A percentile compares a stretch with the other conserved stretches of the same genome.
Evolutionary conservation across 1,284 basidiomycete species (phyloP).

Genomic region (Inonotus obliquus): DNA sequence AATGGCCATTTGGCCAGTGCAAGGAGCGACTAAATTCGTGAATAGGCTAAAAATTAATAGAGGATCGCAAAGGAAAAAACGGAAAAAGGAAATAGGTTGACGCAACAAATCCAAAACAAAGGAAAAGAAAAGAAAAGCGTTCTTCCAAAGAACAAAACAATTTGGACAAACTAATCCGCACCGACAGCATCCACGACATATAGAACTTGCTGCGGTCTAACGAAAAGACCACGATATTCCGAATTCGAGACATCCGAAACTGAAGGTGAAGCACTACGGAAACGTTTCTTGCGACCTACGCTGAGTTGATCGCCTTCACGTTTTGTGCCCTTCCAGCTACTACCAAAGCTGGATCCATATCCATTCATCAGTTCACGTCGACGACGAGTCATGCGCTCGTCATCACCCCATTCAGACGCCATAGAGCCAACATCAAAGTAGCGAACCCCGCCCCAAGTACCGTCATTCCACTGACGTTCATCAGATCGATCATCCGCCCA

Average conservation of each 20-base stretch:
- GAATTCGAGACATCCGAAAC: slow-evolving; percentile 55
- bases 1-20: background rate
- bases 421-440: slow-evolving; percentile 71
- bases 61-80: background rate
- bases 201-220: slow-evolving; percentile 74
- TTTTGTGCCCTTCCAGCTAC: slow-evolving; percentile 40
- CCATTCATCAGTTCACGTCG: slow-evolving; percentile 29
- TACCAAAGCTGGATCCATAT: slow-evolving; percentile 11
- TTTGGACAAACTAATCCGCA: slow-evolving; percentile 30
- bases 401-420: slow-evolving; percentile 57
- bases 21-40: slow-evolving; percentile 10
- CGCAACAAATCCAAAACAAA: background rate
- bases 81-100: background rate
- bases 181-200: slow-evolving; percentile 75
- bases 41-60: background rate
- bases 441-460: slow-evolving; percentile 69
- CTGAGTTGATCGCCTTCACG: slow-evolving; percentile 63
- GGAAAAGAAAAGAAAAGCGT: background rate
- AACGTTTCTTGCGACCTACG: slow-evolving; percentile 56
- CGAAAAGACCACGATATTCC: slow-evolving; percentile 72
- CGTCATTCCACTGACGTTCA: slow-evolving; percentile 77
- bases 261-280: slow-evolving; percentile 67
- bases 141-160: background rate
- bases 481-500: slow-evolving; percentile 50
- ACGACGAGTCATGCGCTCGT: slow-evolving; percentile 40